Base-by-base conservation (phyloP, 1,284 basidiomycete species). In the Hemileia vastatrix region DNA sequence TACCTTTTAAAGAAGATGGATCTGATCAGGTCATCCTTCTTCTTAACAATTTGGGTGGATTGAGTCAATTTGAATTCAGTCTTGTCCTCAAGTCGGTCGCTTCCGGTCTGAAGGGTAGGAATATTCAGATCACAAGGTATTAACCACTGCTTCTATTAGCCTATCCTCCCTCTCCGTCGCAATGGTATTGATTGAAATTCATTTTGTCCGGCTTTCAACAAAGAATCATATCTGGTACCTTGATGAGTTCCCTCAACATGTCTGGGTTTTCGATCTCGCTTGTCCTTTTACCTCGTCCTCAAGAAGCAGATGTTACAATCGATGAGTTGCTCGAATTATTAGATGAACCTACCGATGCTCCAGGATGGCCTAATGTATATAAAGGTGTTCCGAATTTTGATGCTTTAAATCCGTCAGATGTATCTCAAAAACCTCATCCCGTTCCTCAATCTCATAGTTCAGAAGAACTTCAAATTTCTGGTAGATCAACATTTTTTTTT, bases 201-300 rank as follows among this genome's bases (percentile, higher is more conserved):
- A 87, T 77, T 92, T 93, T 89, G 88, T 86, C 63, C 44, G 4
- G 13, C 13, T 13, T 19, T 31, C 13, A 36, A 45, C 50, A 33
- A 23, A 50, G 43, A 54, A 21, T 51, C 9, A 57, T 40, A 23
- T 53, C 53, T 51, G 51, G 53, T 54, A 58, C 57, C 18, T 33
- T 68, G 6, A 67, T 88, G 87, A 89, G 90, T 21, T 92, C 89
- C 59, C 81, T 96, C 66, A 90, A 91, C 77, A 91, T 95, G 87
- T 89, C 91, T 32, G 92, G 93, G 1, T 93, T 95, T 77, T 92
- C 89, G 4, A 78, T 96, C 65, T 90, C 92, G 0, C 80, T 92
- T 9, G 81, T 95, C 11, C 83, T 90, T 27, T 83, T 95, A 5
- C 88, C 90, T 0, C n/a, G n/a, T n/a, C 36, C 32, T 1, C 45